Conservation (phyloP, 23 red algal genomes). For the Pyropia yezoensis region DNA sequence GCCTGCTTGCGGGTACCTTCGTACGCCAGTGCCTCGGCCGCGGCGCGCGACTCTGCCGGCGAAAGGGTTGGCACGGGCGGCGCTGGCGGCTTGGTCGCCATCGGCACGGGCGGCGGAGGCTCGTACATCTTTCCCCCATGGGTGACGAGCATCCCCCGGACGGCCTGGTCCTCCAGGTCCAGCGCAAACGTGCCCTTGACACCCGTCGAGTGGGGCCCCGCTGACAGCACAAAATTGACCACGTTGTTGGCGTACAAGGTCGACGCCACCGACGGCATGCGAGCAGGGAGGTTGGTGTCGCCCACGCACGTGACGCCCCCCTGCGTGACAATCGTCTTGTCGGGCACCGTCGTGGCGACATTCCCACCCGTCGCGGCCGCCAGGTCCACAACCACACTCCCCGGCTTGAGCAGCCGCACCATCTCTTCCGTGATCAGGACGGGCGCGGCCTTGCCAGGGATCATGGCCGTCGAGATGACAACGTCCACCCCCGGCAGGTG, state of each 20-base stretch:
- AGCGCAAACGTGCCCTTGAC: slow-evolving; percentile 52
- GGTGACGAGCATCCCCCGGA: slow-evolving; percentile 46
- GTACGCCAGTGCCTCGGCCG: slow-evolving; percentile 25
- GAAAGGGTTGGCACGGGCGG: slow-evolving; percentile 14
- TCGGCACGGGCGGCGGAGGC: slow-evolving; percentile 51
- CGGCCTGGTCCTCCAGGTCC: slow-evolving; percentile 62
- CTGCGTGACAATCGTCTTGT: slow-evolving; percentile 20
- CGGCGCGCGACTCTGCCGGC: slow-evolving; percentile 2
- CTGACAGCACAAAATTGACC: slow-evolving; percentile 52
- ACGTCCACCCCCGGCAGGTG: slow-evolving; percentile 34
- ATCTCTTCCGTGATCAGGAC: slow-evolving; percentile 57
- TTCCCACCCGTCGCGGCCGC: slow-evolving; percentile 58
- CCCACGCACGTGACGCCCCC: slow-evolving; percentile 48
- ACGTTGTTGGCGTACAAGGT: slow-evolving; percentile 54
- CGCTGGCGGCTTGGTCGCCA: slow-evolving; percentile 8
- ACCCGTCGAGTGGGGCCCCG: slow-evolving; percentile 51
- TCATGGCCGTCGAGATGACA: slow-evolving; percentile 53
- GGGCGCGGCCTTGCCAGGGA: slow-evolving; percentile 53
- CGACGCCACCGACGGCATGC: slow-evolving; percentile 38
- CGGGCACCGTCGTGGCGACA: slow-evolving; percentile 42
- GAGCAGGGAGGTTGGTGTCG: slow-evolving; percentile 49
- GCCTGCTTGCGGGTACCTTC: slow-evolving; percentile 35
- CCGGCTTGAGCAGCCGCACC: slow-evolving; percentile 38
- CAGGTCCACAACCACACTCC: slow-evolving; percentile 56
- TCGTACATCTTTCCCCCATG: slow-evolving; percentile 35